Evolutionary conservation across 305 asterid genomes (phyloP), one percentile per base, ranked within the genome.

Genomic region (Fraxinus sp.): DNA sequence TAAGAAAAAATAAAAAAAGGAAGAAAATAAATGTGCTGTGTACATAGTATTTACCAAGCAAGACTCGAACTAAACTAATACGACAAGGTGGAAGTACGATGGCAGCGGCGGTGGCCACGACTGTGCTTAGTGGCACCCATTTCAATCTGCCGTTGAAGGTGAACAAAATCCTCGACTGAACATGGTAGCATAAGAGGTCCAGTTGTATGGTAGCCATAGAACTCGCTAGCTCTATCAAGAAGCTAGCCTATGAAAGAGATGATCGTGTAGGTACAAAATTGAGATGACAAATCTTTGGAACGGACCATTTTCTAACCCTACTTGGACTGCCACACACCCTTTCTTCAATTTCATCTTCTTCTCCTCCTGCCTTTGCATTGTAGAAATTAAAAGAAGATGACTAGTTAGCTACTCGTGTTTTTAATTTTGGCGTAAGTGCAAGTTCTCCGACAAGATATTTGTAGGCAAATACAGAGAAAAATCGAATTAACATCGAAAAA

Each of bases 101-200:
- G 62, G 32, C 5, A n/a, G 5, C 3, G n/a, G 2, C 1, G n/a
- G 1, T 44, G 16, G 3, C 55, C 11, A 39, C 13, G 16, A 26
- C 10, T 32, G 28, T 26, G 26, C 13, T 22, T 46, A 57, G 0
- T 7, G 24, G 11, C 68, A 57, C 5, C 78, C 52, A 28, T 79
- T 83, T 87, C 85, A 24, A 89, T 87, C 59, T 8, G 84, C 83
- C 84, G 76, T 0, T 64, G 83, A 11, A 89, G 86, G 72, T 36
- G 80, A 37, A 88, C 79, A 82, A 90, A 88, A 36, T 90, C 90
- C 30, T 88, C 76, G 3, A 85, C 82, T 0, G 91, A 86, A 68
- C 92, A 88, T 0, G 91, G 89, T 6, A 90, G 35, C 74, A 39
- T 79, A 8, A 90, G 30, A 0, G 87, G 91, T n/a, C 90, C 88